phyloP scores from a whole-genome alignment of 306 rosid genomes.

The Quercus parvula region DNA sequence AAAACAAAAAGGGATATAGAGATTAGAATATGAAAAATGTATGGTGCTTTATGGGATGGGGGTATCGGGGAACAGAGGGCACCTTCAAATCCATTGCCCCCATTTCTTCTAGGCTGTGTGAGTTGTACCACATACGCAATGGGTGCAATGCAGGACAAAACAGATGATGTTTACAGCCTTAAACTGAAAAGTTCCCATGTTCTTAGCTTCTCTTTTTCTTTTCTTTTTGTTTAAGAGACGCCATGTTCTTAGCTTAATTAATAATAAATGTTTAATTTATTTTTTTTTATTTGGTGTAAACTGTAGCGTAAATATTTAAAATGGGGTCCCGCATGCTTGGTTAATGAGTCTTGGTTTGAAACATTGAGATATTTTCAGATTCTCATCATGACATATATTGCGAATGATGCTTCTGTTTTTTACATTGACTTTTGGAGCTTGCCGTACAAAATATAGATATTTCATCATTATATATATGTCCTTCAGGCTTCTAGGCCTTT shows the following conservation, averaged over 20 bases:
- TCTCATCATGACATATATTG: constrained; percentile 43
- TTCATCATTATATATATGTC: constrained; percentile 29
- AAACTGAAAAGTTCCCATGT: constrained; percentile 6
- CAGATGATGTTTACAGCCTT: constrained; percentile 16
- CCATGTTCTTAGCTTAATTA: neutral
- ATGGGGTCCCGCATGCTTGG: constrained; percentile 25
- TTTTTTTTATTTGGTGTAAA: neutral
- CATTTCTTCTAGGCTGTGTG: constrained; percentile 21
- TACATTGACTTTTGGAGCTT: constrained; percentile 47
- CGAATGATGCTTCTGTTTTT: constrained; percentile 50
- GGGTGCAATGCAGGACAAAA: neutral
- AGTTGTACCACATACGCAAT: constrained; percentile 17
- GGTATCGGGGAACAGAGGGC: constrained; percentile 44
- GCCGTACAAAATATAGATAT: constrained; percentile 10
- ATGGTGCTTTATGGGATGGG: neutral
- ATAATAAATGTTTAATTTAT: neutral
- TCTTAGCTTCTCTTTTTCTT: neutral
- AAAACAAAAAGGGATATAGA: constrained; percentile 8
- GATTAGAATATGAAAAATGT: constrained; percentile 13
- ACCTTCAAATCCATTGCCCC: constrained; percentile 24
- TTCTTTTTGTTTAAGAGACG: neutral
- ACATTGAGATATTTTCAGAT: constrained; percentile 6
- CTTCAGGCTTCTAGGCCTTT: constrained; percentile 18
- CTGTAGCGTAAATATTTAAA: neutral
- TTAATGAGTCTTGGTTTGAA: constrained; percentile 31